These are phyloP conservation scores for Cercospora zeae-maydis DNA, from an alignment of 2,329 filamentous ascomycete genomes.

Conservation along the genomic window DNA sequence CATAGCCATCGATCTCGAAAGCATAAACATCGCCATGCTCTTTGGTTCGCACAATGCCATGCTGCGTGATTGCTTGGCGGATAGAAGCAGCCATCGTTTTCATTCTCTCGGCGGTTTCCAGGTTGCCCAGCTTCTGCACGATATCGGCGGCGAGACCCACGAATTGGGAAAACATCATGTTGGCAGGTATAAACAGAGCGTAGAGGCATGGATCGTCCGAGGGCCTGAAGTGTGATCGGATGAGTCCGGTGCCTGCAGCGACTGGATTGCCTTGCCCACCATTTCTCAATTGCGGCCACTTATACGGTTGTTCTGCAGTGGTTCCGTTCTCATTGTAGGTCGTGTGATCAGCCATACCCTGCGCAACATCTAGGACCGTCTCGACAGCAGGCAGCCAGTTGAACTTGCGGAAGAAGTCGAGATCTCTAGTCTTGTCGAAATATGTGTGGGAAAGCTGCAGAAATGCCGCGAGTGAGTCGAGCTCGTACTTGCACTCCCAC, in stretches of 20 bases:
- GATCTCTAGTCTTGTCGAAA: slow-evolving; percentile 41
- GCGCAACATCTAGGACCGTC: slow-evolving; percentile 15
- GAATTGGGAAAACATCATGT: slow-evolving; percentile 69
- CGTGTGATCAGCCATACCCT: slow-evolving; percentile 16
- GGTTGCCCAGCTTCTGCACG: slow-evolving; percentile 18
- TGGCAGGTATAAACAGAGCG: slow-evolving; percentile 47
- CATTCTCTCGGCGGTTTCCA: slow-evolving; percentile 25
- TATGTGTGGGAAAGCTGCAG: slow-evolving; percentile 47
- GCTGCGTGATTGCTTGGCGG: slow-evolving; percentile 16
- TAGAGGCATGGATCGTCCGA: slow-evolving; percentile 48
- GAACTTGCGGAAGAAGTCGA: slow-evolving; percentile 21
- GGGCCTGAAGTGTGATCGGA: slow-evolving; percentile 48
- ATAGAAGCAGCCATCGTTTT: slow-evolving; percentile 11
- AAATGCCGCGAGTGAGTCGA: slow-evolving; percentile 50
- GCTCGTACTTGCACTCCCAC: slow-evolving; percentile 53
- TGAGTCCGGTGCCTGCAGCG: slow-evolving; percentile 44
- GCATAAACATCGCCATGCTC: slow-evolving; percentile 43
- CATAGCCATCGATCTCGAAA: slow-evolving; percentile 47
- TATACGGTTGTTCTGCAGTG: slow-evolving; percentile 12
- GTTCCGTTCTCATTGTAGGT: slow-evolving; percentile 19
- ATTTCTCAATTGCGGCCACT: slow-evolving; percentile 17
- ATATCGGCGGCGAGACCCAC: slow-evolving; percentile 53
- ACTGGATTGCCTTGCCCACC: slow-evolving; percentile 49
- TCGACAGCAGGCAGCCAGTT: slow-evolving; percentile 16
- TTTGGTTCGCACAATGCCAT: slow-evolving; percentile 40